Evolutionary conservation across 768 basidiomycete species (phyloP).

Genomic region (Tylopilus balloui): DNA sequence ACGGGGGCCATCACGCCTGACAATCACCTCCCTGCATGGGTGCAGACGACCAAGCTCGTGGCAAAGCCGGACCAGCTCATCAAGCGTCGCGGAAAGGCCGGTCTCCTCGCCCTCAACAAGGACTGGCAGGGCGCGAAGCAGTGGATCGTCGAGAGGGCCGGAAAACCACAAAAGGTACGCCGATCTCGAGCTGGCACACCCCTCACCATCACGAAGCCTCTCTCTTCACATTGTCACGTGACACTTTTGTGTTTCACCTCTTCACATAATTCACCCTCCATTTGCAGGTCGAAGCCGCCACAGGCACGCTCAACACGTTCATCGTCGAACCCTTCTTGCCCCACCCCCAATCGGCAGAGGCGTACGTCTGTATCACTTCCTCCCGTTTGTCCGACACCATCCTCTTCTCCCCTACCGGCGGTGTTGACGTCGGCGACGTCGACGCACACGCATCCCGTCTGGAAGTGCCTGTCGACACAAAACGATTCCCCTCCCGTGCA

Average conservation of each 20-base stretch:
- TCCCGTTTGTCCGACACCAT: slow-evolving; percentile 92
- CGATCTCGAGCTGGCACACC: slow-evolving; percentile 3
- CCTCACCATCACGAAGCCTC: slow-evolving; percentile 11
- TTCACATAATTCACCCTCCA: slow-evolving; percentile 15
- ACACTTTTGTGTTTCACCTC: slow-evolving; percentile 7
- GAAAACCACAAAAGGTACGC: slow-evolving; percentile 79
- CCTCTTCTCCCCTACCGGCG: slow-evolving; percentile 98
- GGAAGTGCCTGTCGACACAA: slow-evolving; percentile 63
- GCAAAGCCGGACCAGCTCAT: slow-evolving; percentile 98
- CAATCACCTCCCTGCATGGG: slow-evolving; percentile 68
- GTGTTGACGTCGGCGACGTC: slow-evolving; percentile 98
- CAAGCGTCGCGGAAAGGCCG: slow-evolving; percentile 98
- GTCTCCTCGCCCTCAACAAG: slow-evolving; percentile 92
- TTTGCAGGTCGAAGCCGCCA: slow-evolving; percentile 80
- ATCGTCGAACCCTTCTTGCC: slow-evolving; percentile 99
- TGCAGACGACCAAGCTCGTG: slow-evolving; percentile 82
- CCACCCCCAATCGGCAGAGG: slow-evolving; percentile 89
- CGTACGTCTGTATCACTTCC: slow-evolving; percentile 98
- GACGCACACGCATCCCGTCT: slow-evolving; percentile 95
- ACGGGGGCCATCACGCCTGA: slow-evolving; percentile 60
- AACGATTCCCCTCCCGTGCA: slow-evolving; percentile 77
- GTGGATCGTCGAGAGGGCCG: slow-evolving; percentile 86
- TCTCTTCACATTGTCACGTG: slow-evolving; percentile 23
- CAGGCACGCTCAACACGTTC: slow-evolving; percentile 95
- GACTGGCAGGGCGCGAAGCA: slow-evolving; percentile 79